Evolutionary conservation across 768 basidiomycete species (phyloP).

Genomic region (Auricularia sp.): DNA sequence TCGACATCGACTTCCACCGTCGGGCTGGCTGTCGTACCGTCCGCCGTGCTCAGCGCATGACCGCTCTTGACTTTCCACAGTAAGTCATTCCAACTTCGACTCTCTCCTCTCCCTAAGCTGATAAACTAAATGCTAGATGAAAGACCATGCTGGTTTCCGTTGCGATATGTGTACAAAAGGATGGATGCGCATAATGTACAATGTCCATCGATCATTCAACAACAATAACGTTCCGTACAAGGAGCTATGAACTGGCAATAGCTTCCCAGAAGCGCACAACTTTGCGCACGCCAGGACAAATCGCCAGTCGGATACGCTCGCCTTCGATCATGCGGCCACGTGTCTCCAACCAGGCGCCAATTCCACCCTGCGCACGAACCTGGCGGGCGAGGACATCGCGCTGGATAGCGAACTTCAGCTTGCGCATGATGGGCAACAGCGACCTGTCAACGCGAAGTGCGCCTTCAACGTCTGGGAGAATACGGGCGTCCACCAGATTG

Average conservation of each 20-base stretch:
- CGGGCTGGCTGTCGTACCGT: too few species aligned
- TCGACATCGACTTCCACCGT: too few species aligned
- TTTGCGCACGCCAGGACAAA: constrained; percentile 55
- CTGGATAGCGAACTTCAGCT: constrained; percentile 64
- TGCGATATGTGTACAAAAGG: not conserved
- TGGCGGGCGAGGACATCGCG: constrained; percentile 50
- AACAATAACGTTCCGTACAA: not conserved
- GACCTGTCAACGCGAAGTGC: constrained; percentile 47
- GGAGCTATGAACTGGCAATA: constrained; percentile 9
- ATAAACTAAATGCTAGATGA: too few species aligned
- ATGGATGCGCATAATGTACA: too few species aligned
- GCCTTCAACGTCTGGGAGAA: constrained; percentile 56
- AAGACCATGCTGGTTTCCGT: not conserved
- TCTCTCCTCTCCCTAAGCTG: too few species aligned
- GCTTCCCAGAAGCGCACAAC: constrained; percentile 52
- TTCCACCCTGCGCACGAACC: constrained; percentile 35
- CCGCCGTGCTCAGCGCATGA: too few species aligned
- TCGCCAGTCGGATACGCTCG: constrained; percentile 56
- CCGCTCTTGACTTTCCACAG: too few species aligned
- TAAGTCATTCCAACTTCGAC: too few species aligned
- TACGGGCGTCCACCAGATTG: constrained; percentile 37
- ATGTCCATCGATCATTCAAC: not conserved
- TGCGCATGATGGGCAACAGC: constrained; percentile 52
- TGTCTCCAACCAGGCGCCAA: constrained; percentile 48
- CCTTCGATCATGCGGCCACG: constrained; percentile 34